Conservation (phyloP, 805 yeast species). For the Yamadazyma phyllophila region DNA sequence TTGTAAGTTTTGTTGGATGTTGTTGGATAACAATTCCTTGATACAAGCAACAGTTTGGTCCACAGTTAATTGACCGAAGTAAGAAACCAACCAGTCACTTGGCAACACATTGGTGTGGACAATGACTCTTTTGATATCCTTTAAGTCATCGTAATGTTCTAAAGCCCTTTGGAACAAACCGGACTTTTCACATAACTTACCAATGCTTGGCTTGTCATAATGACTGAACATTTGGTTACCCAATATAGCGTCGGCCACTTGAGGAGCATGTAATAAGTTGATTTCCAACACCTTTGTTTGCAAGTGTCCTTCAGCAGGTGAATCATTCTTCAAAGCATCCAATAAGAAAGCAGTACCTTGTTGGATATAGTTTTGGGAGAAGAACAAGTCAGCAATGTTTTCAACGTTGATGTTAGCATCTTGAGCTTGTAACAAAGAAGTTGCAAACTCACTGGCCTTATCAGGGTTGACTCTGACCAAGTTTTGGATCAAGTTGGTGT, state of each 20-base stretch:
- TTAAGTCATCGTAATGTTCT: slow-evolving; percentile 91
- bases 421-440: slow-evolving; percentile 67
- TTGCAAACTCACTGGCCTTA: slow-evolving; percentile 95
- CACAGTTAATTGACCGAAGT: slow-evolving; percentile 90
- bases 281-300: slow-evolving; percentile 94
- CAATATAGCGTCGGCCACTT: slow-evolving; percentile 97
- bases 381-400: slow-evolving; percentile 87
- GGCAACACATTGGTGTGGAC: slow-evolving; percentile 84
- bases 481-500: slow-evolving; percentile 83
- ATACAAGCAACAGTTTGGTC: slow-evolving; percentile 89
- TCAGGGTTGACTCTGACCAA: slow-evolving; percentile 94
- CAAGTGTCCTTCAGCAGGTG: slow-evolving; percentile 91
- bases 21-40: slow-evolving; percentile 75
- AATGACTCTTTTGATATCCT: slow-evolving; percentile 92
- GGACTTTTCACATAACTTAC: slow-evolving; percentile 91
- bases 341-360: slow-evolving; percentile 97
- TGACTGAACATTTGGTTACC: slow-evolving; percentile 95
- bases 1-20: slow-evolving; percentile 84
- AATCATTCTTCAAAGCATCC: slow-evolving; percentile 91
- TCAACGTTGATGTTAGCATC: slow-evolving; percentile 70
- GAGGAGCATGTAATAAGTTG: slow-evolving; percentile 94
- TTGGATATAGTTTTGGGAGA: slow-evolving; percentile 90
- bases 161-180: slow-evolving; percentile 93
- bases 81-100: slow-evolving; percentile 88
- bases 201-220: slow-evolving; percentile 91